These are phyloP conservation scores for Graphiopsis chlorocephala DNA, from an alignment of 2,329 filamentous ascomycete species.

Conservation along the genomic window DNA sequence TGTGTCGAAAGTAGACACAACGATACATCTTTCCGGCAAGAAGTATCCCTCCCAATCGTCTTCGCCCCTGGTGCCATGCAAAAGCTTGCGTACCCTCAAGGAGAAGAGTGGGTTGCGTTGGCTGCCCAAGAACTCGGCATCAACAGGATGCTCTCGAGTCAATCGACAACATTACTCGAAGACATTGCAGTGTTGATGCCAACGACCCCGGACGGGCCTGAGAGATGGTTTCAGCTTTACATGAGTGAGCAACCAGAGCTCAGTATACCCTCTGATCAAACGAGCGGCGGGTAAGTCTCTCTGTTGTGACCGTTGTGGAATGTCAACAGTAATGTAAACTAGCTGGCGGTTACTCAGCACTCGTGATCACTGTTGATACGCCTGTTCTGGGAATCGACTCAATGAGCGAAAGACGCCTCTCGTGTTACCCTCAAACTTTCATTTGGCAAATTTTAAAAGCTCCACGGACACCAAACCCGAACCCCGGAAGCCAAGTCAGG, in stretches of 20 bases:
- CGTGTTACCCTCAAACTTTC: slow-evolving; percentile 11
- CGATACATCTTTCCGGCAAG: slow-evolving; percentile 23
- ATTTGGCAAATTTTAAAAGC: slow-evolving; percentile 3
- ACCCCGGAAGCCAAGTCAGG: neutral
- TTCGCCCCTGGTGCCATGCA: slow-evolving; percentile 34
- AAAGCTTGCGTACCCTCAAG: slow-evolving; percentile 28
- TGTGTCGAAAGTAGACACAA: slow-evolving; percentile 23
- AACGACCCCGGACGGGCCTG: neutral
- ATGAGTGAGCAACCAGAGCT: slow-evolving; percentile 53
- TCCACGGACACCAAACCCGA: slow-evolving; percentile 25
- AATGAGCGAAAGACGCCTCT: slow-evolving; percentile 30
- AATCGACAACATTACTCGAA: slow-evolving; percentile 49
- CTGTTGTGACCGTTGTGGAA: neutral
- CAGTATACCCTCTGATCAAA: slow-evolving; percentile 41
- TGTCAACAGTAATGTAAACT: neutral
- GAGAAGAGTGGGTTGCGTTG: slow-evolving; percentile 31
- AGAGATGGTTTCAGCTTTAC: slow-evolving; percentile 46
- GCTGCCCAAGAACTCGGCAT: slow-evolving; percentile 25
- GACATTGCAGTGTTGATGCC: slow-evolving; percentile 52
- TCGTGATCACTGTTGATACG: slow-evolving; percentile 9
- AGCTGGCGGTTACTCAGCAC: slow-evolving; percentile 1
- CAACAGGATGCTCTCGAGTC: slow-evolving; percentile 30
- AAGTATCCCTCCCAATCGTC: slow-evolving; percentile 24
- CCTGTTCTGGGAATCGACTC: slow-evolving; percentile 31
- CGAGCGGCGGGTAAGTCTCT: neutral